These are phyloP conservation scores for Bidens hawaiensis DNA, from an alignment of 140 eudicot genomes.

Conservation along the genomic window DNA sequence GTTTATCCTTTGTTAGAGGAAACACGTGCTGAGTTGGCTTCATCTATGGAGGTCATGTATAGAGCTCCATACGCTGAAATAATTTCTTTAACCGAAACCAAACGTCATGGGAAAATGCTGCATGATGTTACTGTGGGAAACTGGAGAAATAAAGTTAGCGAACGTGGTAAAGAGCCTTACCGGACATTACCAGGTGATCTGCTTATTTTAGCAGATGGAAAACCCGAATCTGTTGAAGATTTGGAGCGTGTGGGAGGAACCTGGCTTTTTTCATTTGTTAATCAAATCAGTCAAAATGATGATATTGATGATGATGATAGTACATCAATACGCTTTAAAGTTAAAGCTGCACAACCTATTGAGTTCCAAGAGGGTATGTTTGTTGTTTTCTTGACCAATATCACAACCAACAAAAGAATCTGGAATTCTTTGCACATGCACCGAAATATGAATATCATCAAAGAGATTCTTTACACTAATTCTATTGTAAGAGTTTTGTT, in stretches of 20 bases:
- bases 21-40: conserved; percentile 45
- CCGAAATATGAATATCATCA: conserved; percentile 27
- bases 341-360: conserved; percentile 20
- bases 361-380: conserved; percentile 28
- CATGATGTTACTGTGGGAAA: conserved; percentile 34
- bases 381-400: conserved; percentile 40
- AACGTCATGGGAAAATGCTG: background rate
- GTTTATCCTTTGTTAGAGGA: conserved; percentile 53
- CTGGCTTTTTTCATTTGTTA: conserved; percentile 37
- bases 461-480: conserved; percentile 27
- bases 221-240: conserved; percentile 32
- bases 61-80: conserved; percentile 62
- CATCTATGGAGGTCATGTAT: conserved; percentile 38
- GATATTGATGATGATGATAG: conserved; percentile 12
- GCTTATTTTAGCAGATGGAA: conserved; percentile 28
- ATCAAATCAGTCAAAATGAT: conserved; percentile 12
- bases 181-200: conserved; percentile 63
- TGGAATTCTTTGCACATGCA: conserved; percentile 42
- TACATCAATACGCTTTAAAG: conserved; percentile 22
- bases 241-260: conserved; percentile 25
- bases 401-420: conserved; percentile 39
- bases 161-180: conserved; percentile 51
- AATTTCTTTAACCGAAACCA: conserved; percentile 4
- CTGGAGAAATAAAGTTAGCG: conserved; percentile 53
- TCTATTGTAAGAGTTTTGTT: conserved; percentile 29